Base-by-base conservation (phyloP, 2,329 filamentous ascomycete species). In the Metarhizium brunneum region DNA sequence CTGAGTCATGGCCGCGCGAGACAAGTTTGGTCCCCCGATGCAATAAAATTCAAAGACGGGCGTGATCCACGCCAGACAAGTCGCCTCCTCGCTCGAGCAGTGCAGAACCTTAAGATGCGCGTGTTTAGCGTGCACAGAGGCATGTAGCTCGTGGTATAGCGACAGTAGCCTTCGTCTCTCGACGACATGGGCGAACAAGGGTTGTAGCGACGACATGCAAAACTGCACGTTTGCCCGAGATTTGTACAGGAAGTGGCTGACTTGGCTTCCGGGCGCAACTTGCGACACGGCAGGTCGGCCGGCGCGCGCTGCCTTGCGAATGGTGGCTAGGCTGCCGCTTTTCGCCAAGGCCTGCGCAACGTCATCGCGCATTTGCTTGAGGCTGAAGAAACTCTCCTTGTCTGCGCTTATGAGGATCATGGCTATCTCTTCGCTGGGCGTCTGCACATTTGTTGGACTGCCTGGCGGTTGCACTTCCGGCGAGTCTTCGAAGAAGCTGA, bases 231-330 rank as follows among this genome's bases (percentile, higher is more conserved):
- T 96, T 20, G 87, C 85, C 57, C 90, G 83, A 16, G 90, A 96
- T 71, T 97, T 99, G 78, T 96, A 99, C 18, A 99, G 73, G 66
- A 97, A 99, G 74, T 99, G 94, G 62, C 87, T 86, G 53, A 97
- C 75, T 36, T 87, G 85, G 16, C 86, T 88, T 29, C 87, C 88
- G 0, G 91, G 88, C 1, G 91, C 81, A 57, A 99, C 85, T 57
- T 94, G 87, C 16, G 83, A 81, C 56, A 87, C 81, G 30, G 74
- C 76, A 1, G 88, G 86, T 10, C 92, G 86, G 11, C 91, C 90
- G 38, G 80, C 76, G 10, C 79, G 79, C 36, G 89, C 83, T 14
- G 92, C 88, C 2, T 78, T 73, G 59, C 83, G 83, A 66, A 99
- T 92, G 54, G 88, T 77, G 35, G 84, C 76, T 63, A 97, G 82